Evolutionary conservation across 1,284 basidiomycete genomes (phyloP).

Genomic region (Fistulinella cinereoalba): DNA sequence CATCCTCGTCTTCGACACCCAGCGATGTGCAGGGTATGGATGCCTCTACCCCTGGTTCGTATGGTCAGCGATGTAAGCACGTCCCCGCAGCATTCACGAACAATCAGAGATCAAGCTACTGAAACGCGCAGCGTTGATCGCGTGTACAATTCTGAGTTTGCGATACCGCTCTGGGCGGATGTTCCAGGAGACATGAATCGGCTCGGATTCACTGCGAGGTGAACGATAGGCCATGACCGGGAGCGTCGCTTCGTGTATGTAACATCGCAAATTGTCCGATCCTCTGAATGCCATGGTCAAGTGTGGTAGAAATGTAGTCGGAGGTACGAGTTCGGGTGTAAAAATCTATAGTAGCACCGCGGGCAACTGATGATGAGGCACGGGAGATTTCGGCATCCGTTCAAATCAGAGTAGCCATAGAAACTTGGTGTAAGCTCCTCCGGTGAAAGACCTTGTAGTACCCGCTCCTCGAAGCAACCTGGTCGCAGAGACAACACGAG

Average conservation of each 20-base stretch:
- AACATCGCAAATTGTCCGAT: constrained; percentile 47
- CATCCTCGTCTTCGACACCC: constrained; percentile 38
- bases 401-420: constrained; percentile 20
- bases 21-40: constrained; percentile 38
- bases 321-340: not conserved
- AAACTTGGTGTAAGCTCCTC: constrained; percentile 9
- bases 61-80: constrained; percentile 6
- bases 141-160: constrained; percentile 45
- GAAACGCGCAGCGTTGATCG: constrained; percentile 32
- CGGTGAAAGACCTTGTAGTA: not conserved
- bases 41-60: constrained; percentile 36
- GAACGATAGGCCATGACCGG: constrained; percentile 44
- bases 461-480: not conserved
- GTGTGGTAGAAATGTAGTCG: too few species aligned
- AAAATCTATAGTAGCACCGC: not conserved
- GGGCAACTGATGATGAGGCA: not conserved
- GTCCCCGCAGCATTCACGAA: constrained; percentile 22
- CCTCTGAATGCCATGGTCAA: constrained; percentile 28
- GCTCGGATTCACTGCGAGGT: constrained; percentile 39
- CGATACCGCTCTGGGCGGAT: constrained; percentile 48
- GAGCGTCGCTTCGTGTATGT: constrained; percentile 46
- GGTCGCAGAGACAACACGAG: constrained; percentile 8
- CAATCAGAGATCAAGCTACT: constrained; percentile 36
- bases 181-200: constrained; percentile 43
- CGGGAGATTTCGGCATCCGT: not conserved